phyloP scores from a whole-genome alignment of 2,329 filamentous ascomycete genomes.

The Albifimbria verrucaria region DNA sequence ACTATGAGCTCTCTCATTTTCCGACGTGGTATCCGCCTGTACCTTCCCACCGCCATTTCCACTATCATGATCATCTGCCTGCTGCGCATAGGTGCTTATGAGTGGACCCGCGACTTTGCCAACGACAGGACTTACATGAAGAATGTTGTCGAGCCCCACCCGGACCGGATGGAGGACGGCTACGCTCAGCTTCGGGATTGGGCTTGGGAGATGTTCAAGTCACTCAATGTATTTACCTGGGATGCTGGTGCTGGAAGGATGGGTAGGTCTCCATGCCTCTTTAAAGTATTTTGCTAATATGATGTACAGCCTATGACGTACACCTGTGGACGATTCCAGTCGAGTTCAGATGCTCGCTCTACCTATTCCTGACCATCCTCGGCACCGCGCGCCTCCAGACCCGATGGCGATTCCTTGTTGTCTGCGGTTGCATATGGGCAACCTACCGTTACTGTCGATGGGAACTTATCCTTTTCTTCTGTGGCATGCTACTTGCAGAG shows the following conservation, averaged over 20 bases:
- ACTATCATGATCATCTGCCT: conserved; percentile 45
- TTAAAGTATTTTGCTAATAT: conserved; percentile 13
- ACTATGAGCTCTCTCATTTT: conserved; percentile 50
- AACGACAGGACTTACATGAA: conserved; percentile 39
- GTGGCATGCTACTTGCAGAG: conserved; percentile 54
- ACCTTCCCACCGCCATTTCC: conserved; percentile 47
- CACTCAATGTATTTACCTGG: conserved; percentile 51
- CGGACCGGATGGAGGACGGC: conserved; percentile 31
- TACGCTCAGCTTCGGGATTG: conserved; percentile 43
- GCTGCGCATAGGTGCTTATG: conserved; percentile 44
- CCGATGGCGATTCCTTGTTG: conserved; percentile 36
- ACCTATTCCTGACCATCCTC: conserved; percentile 52
- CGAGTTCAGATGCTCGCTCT: conserved; percentile 56
- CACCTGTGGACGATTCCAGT: conserved; percentile 63
- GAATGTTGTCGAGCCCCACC: conserved; percentile 48
- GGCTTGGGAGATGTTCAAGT: conserved; percentile 44
- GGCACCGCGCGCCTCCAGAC: conserved; percentile 45
- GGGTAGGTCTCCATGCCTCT: conserved; percentile 19
- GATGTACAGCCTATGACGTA: conserved; percentile 43
- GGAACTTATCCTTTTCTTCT: conserved; percentile 54
- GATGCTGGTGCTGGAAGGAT: conserved; percentile 44
- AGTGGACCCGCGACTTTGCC: conserved; percentile 44
- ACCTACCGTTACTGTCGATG: conserved; percentile 46
- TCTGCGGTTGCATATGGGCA: conserved; percentile 40
- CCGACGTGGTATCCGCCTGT: conserved; percentile 49